Evolutionary conservation across 495 filamentous ascomycete genomes (phyloP).

Genomic region (Evernia prunastri): DNA sequence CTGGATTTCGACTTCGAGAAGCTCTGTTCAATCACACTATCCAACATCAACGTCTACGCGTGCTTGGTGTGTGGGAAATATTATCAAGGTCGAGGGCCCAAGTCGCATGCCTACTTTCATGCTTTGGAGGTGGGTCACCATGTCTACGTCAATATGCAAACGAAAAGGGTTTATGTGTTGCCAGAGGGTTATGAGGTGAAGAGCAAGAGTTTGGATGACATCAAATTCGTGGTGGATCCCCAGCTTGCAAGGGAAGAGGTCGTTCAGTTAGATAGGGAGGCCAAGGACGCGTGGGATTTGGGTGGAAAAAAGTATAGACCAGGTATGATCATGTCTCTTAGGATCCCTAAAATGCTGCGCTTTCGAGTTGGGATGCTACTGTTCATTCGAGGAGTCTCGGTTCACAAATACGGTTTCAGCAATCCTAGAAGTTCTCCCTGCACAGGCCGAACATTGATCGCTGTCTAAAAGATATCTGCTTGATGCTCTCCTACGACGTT

Average conservation of each 20-base stretch:
- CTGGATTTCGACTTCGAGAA: conserved; percentile 98
- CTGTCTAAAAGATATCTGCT: background rate
- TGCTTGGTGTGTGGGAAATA: conserved; percentile 97
- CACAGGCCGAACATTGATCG: background rate
- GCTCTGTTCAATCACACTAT: conserved; percentile 88
- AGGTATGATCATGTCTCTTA: conserved; percentile 37
- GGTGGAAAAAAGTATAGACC: conserved; percentile 77
- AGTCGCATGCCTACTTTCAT: conserved; percentile 96
- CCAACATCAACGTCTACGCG: conserved; percentile 98
- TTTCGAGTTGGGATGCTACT: background rate
- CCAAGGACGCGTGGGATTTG: conserved; percentile 69
- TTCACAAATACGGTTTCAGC: background rate
- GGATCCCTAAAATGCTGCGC: background rate
- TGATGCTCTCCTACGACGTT: background rate
- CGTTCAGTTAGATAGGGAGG: conserved; percentile 68
- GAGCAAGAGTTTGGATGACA: conserved; percentile 93
- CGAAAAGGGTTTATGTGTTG: conserved; percentile 89
- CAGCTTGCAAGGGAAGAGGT: conserved; percentile 73
- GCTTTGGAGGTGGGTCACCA: conserved; percentile 92
- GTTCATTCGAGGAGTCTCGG: background rate
- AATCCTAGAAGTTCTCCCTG: background rate
- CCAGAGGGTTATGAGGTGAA: conserved; percentile 97
- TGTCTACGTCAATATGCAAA: conserved; percentile 95
- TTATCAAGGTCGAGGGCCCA: conserved; percentile 88
- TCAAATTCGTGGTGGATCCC: conserved; percentile 98